phyloP scores from a whole-genome alignment of 306 rosid genomes.

The Acacia confusa region DNA sequence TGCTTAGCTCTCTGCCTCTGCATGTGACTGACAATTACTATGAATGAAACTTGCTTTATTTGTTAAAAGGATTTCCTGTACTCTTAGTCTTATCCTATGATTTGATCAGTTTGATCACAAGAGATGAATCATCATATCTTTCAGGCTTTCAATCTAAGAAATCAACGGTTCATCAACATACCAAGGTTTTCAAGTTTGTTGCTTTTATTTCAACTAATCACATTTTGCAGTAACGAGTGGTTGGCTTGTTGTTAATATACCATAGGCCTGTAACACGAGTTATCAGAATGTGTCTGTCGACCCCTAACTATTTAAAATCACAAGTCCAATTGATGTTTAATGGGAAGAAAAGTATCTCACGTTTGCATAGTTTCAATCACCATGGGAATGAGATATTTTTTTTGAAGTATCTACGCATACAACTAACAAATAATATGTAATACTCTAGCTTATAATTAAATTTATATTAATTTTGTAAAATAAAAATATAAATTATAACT shows the following conservation, averaged over 20 bases:
- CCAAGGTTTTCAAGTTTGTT: background rate
- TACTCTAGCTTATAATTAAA: background rate
- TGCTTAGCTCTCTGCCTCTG: slow-evolving; percentile 23
- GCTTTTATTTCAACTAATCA: background rate
- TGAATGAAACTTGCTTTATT: background rate
- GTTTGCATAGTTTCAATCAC: background rate
- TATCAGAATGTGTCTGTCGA: background rate
- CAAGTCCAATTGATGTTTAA: background rate
- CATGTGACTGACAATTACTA: slow-evolving; percentile 9
- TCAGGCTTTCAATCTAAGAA: background rate
- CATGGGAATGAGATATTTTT: background rate
- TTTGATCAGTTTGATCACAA: background rate
- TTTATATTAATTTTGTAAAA: background rate
- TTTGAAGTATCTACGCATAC: background rate
- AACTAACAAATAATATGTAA: background rate
- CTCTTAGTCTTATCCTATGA: background rate
- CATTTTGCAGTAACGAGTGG: background rate
- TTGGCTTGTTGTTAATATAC: background rate
- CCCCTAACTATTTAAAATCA: background rate
- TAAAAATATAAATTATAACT: no score
- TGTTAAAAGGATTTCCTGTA: background rate
- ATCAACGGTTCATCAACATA: background rate
- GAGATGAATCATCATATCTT: background rate
- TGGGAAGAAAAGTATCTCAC: background rate
- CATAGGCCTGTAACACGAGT: background rate